These are phyloP conservation scores for Colletotrichum sp. DNA, from an alignment of 2,329 filamentous ascomycete species.

Conservation along the genomic window DNA sequence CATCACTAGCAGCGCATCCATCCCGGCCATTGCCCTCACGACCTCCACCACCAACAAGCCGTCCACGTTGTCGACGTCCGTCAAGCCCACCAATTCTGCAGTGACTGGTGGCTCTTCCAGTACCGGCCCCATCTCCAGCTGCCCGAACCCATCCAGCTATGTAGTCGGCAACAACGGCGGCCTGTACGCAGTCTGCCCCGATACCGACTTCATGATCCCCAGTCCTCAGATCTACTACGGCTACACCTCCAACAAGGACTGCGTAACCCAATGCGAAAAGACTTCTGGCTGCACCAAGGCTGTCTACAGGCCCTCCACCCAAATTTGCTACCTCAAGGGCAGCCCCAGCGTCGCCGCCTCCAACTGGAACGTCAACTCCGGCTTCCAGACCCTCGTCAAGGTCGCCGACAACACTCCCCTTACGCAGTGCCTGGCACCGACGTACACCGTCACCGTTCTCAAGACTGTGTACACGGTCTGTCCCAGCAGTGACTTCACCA, in stretches of 20 bases:
- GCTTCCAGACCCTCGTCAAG: neutral
- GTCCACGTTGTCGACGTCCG: neutral
- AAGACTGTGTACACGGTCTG: neutral
- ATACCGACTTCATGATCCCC: constrained; percentile 4
- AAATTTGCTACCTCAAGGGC: constrained; percentile 1
- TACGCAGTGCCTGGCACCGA: neutral
- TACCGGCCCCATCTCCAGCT: neutral
- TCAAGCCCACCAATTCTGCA: neutral
- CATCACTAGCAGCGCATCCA: neutral
- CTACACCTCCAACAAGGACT: neutral
- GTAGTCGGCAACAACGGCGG: neutral
- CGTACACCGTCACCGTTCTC: neutral
- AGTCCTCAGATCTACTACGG: constrained; percentile 5
- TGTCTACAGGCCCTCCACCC: neutral
- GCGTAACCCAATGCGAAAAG: neutral
- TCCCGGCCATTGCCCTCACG: neutral
- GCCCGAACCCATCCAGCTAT: neutral
- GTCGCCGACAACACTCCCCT: neutral
- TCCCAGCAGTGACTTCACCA: constrained; percentile 7
- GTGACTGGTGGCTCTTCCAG: neutral
- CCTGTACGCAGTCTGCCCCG: neutral
- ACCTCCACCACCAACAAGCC: neutral
- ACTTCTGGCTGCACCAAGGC: neutral
- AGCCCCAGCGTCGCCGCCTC: neutral
- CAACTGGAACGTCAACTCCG: neutral